Evolutionary conservation across 2,329 filamentous ascomycete species (phyloP).

Genomic region (Pseudogymnoascus sp.): DNA sequence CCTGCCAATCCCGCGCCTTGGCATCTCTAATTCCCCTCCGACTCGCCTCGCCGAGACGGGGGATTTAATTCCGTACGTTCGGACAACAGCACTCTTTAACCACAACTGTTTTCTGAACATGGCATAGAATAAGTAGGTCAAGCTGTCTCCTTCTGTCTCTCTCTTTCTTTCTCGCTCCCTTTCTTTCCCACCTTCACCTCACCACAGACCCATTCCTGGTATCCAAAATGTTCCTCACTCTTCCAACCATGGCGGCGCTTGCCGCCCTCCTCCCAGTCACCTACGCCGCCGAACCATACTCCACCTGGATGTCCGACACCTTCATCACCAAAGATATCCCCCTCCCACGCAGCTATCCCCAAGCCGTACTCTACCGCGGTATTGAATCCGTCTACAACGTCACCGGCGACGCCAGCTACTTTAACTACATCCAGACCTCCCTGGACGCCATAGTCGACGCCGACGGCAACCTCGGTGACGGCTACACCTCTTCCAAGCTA

Average conservation of each 20-base stretch:
- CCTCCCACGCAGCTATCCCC: conserved; percentile 37
- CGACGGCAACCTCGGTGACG: conserved; percentile 40
- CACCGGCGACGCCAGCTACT: conserved; percentile 37
- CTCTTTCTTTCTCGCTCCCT: not conserved
- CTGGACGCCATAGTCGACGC: conserved; percentile 41
- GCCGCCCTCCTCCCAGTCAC: not conserved
- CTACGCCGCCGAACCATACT: not conserved
- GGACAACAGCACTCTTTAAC: not conserved
- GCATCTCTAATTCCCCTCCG: not conserved
- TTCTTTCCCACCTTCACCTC: not conserved
- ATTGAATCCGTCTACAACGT: conserved; percentile 39
- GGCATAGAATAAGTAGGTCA: not conserved
- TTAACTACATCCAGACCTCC: conserved; percentile 38
- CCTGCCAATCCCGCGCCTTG: not conserved
- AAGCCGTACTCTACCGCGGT: conserved; percentile 40
- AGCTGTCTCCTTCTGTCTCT: not conserved
- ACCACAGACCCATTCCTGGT: not conserved
- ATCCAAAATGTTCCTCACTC: not conserved
- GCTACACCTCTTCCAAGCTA: conserved; percentile 41
- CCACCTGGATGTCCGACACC: conserved; percentile 37
- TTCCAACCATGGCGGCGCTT: not conserved
- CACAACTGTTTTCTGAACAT: not conserved
- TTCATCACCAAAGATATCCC: conserved; percentile 36
- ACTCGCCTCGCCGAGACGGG: not conserved
- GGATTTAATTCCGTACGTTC: not conserved